Evolutionary conservation across 116 monocot genomes (phyloP), one percentile per base, ranked within the genome.

Genomic region (Papilionanthe hybrid): DNA sequence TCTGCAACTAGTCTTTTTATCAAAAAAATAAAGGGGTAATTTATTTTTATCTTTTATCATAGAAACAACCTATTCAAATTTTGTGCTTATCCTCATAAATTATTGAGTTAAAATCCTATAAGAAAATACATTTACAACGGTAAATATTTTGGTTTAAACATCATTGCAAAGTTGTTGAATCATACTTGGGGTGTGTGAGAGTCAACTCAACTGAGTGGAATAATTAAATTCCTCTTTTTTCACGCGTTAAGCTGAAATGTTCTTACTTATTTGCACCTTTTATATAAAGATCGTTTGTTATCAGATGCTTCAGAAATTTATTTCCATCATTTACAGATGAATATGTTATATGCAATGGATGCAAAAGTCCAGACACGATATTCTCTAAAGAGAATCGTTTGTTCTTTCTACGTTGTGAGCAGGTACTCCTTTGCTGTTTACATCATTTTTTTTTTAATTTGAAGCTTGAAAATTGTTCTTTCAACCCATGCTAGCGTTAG

Each of bases 311-410:
- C 10, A 44, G 19, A 20, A n/a, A 29, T 73, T 73, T 73, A n/a
- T 73, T 43, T 73, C 1, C 5, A 42, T 47, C 48, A 32, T 32
- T 71, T 71, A 37, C 82, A 97, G 96, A 91, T 94, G 97, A 98
- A 76, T 94, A 98, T 80, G 97, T 98, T 75, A 94, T 93, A 84
- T 98, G 97, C 86, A 88, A 90, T 86, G 94, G 94, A 15, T 98
- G 97, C 90, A 94, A 98, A 83, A 94, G 97, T 72, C 91, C 94
- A 25, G 92, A 94, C 77, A 98, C 94, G 32, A 92, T 94, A 75
- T 89, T 98, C 60, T 88, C 92, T 13, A 98, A 98, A 87, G 97
- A 98, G 80, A 94, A 94, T 30, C 88, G 97, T n/a, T 82, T 98
- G 47, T 98, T 94, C 81, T 98, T 98, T 81, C 91, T 98, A 0